Conservation (phyloP, 2,329 filamentous ascomycete genomes). For the Atkinsonella hypoxylon region DNA sequence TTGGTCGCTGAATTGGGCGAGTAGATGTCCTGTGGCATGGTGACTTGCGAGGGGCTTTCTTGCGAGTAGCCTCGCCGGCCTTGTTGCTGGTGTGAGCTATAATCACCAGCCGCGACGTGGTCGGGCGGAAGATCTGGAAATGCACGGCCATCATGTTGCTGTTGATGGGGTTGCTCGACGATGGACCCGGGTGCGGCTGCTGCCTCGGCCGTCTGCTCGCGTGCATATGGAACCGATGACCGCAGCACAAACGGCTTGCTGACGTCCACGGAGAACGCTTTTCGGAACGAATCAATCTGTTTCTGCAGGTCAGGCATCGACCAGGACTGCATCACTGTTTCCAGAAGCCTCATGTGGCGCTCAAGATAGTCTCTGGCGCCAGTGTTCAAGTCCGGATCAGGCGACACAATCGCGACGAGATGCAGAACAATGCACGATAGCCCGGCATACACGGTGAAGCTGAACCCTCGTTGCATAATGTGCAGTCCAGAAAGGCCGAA, state of each 20-base stretch:
- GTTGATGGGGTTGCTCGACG: not conserved
- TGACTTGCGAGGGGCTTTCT: not conserved
- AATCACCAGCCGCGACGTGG: not conserved
- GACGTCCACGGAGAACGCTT: conserved; percentile 81
- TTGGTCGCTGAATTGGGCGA: not conserved
- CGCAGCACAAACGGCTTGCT: conserved; percentile 82
- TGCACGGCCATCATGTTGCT: not conserved
- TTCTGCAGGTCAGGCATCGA: conserved; percentile 82
- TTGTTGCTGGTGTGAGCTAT: not conserved
- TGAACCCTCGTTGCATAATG: conserved; percentile 88
- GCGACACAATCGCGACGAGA: conserved; percentile 84
- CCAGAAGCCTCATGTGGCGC: conserved; percentile 85
- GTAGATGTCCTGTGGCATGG: not conserved
- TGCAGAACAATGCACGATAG: conserved; percentile 89
- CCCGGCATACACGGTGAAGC: conserved; percentile 88
- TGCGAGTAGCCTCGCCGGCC: not conserved
- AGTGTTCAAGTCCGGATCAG: conserved; percentile 74
- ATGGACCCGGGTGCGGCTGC: too few relatives aligned
- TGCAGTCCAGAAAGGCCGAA: conserved; percentile 72
- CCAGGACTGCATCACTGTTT: conserved; percentile 72
- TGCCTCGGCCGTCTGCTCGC: not conserved
- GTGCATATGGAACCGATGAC: conserved; percentile 66
- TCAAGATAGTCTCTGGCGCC: conserved; percentile 85
- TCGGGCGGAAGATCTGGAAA: not conserved
- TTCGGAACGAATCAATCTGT: conserved; percentile 78